A percentile compares a stretch with the other conserved stretches of the same genome.
Evolutionary conservation across 192 early-diverging fungal genomes (phyloP).

Genomic region (Gigaspora rosea): DNA sequence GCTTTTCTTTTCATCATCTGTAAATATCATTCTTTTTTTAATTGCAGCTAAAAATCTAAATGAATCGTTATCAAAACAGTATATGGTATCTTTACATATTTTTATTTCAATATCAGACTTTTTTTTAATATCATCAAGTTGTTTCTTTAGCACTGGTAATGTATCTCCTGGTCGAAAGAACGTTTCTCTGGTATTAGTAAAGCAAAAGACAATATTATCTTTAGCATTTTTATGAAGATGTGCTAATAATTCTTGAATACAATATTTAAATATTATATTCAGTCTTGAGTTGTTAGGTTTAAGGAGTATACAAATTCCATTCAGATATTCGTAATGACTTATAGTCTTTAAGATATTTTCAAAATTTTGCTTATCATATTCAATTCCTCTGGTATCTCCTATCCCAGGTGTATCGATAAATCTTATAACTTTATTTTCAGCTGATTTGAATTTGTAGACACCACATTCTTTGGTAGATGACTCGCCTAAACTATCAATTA

Average conservation of each 20-base stretch:
- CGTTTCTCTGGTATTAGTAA: slow-evolving; percentile 36
- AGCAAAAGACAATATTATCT: slow-evolving; percentile 38
- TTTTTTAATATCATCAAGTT: slow-evolving; percentile 26
- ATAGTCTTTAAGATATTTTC: slow-evolving; percentile 31
- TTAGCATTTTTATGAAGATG: slow-evolving; percentile 34
- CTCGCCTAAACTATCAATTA: not conserved
- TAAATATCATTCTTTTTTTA: slow-evolving; percentile 25
- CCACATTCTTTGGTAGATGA: slow-evolving; percentile 29
- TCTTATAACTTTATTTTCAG: no score
- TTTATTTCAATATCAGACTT: slow-evolving; percentile 22
- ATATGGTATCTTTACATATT: slow-evolving; percentile 17
- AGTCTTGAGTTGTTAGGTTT: slow-evolving; percentile 23
- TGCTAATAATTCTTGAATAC: slow-evolving; percentile 34
- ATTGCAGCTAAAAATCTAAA: slow-evolving; percentile 39
- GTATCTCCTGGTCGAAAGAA: slow-evolving; percentile 39
- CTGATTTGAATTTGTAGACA: no score
- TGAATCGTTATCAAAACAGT: slow-evolving; percentile 39
- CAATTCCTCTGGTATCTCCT: slow-evolving; percentile 37
- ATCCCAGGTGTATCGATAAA: slow-evolving; percentile 39
- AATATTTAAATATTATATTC: slow-evolving; percentile 31
- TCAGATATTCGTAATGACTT: slow-evolving; percentile 24
- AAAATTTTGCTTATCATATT: slow-evolving; percentile 36
- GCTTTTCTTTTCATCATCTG: slow-evolving; percentile 18
- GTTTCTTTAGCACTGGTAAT: slow-evolving; percentile 26
- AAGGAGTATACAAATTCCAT: slow-evolving; percentile 36